Evolutionary conservation across 495 filamentous ascomycete genomes (phyloP).

Genomic region (Sporormia fimetaria): DNA sequence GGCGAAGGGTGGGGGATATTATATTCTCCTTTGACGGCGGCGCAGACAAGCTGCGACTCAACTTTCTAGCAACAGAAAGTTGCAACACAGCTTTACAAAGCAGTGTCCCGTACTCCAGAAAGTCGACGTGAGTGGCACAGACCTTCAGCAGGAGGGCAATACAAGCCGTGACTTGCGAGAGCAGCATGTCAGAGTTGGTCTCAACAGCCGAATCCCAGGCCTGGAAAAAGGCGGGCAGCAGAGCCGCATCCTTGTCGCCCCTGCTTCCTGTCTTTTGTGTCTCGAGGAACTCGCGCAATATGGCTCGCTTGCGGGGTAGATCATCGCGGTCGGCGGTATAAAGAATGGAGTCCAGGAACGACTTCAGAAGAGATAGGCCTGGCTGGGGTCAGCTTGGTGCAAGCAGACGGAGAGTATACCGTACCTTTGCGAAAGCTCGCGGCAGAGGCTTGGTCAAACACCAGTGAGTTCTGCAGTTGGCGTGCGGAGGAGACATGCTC

Average conservation of each 20-base stretch:
- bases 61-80: constrained; percentile 57
- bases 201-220: constrained; percentile 66
- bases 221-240: constrained; percentile 62
- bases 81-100: constrained; percentile 65
- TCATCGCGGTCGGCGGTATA: constrained; percentile 30
- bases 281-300: constrained; percentile 65
- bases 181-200: constrained; percentile 59
- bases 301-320: constrained; percentile 29
- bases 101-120: constrained; percentile 55
- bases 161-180: constrained; percentile 62
- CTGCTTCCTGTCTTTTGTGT: constrained; percentile 46
- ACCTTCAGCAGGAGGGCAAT: constrained; percentile 66
- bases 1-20: constrained; percentile 68
- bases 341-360: constrained; percentile 55
- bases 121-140: constrained; percentile 57
- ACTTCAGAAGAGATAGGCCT: constrained; percentile 69
- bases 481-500: constrained; percentile 16
- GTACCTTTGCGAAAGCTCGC: constrained; percentile 15
- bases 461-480: constrained; percentile 19
- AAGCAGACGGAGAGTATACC: background rate
- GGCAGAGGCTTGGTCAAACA: constrained; percentile 20
- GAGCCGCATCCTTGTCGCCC: constrained; percentile 46
- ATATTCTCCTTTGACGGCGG: constrained; percentile 68
- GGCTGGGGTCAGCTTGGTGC: background rate
- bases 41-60: constrained; percentile 60